phyloP scores from a whole-genome alignment of 495 filamentous ascomycete species.

The Aspergillus campestris region DNA sequence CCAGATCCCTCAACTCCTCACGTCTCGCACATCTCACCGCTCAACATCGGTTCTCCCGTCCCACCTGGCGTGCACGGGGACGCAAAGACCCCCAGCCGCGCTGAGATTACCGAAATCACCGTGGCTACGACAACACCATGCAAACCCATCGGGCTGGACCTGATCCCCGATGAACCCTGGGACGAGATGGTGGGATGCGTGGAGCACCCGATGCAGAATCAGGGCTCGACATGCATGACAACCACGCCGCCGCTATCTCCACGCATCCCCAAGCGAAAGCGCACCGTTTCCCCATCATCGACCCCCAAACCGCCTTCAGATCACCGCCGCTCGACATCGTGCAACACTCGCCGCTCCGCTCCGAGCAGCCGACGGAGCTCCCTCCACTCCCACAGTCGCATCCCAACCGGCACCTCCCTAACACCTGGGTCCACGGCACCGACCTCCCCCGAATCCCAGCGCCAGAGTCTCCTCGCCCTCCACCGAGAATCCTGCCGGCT shows the following conservation, averaged over 20 bases:
- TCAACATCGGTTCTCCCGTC: constrained; percentile 1
- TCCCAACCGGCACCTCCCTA: constrained; percentile 17
- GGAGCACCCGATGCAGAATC: not conserved
- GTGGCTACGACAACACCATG: constrained; percentile 2
- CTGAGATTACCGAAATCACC: constrained; percentile 4
- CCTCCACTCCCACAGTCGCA: constrained; percentile 23
- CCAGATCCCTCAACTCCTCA: constrained; percentile 3
- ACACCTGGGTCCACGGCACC: constrained; percentile 19
- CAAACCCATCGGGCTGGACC: not conserved
- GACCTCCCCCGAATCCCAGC: constrained; percentile 15
- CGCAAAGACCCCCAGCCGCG: constrained; percentile 3
- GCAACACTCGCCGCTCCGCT: constrained; percentile 23
- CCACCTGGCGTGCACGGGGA: not conserved
- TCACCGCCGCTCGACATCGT: constrained; percentile 25
- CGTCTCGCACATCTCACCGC: not conserved
- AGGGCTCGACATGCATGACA: not conserved
- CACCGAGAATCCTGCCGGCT: constrained; percentile 40
- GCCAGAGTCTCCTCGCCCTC: constrained; percentile 33
- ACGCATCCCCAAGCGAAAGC: constrained; percentile 11
- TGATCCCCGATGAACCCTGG: not conserved
- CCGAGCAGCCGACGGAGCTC: constrained; percentile 25
- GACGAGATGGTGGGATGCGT: constrained; percentile 3
- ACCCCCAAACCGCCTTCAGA: constrained; percentile 18
- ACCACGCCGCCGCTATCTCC: not conserved
- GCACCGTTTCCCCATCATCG: constrained; percentile 18